Evolutionary conservation across 2,329 filamentous ascomycete genomes (phyloP), one percentile per base, ranked within the genome.

Genomic region (Fusarium coffeatum): DNA sequence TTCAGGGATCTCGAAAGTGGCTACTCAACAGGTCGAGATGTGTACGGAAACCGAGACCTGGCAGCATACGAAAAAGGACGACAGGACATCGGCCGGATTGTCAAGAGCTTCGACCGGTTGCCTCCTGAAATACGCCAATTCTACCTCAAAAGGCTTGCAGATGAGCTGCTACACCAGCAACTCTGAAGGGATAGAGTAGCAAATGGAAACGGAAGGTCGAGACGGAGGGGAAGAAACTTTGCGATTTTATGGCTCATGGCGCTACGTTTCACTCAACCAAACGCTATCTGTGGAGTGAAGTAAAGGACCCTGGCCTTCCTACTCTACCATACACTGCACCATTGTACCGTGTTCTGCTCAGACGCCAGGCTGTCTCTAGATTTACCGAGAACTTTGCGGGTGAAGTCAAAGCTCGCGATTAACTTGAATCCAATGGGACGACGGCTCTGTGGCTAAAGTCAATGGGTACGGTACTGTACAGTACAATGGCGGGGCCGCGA

Each of bases 1-100:
- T 97, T 97, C 81, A 88, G 89, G 45, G 90, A 90, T 66, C 82
- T 96, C 12, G 82, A 89, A 5, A 82, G 78, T 5, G 89, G 87
- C 2, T 96, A 96, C 77, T 89, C 93, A 1, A 78, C 86, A 2
- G 93, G 94, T 2, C 87, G 90, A 69, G 94, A 97, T 77, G 91
- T 97, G 0, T 97, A 97, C 76, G 94, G 93, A 2, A 97, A 97
- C 76, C 86, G 93, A 41, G 94, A 97, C 78, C 79, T 97, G 51
- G 90, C 91, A 41, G 92, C 91, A 2, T 97, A 97, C 76, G 93
- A 97, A 77, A 93, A 92, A 74, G 92, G 92, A 0, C 85, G 94
- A 55, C 85, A 87, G 68, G 92, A 95, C 73, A 80, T 97, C 8
- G 84, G 87, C 46, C 90, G 88, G 71, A 90, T 97, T 27, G 80